Base-by-base conservation (phyloP, 768 basidiomycete species). In the Rhizopogon salebrosus region DNA sequence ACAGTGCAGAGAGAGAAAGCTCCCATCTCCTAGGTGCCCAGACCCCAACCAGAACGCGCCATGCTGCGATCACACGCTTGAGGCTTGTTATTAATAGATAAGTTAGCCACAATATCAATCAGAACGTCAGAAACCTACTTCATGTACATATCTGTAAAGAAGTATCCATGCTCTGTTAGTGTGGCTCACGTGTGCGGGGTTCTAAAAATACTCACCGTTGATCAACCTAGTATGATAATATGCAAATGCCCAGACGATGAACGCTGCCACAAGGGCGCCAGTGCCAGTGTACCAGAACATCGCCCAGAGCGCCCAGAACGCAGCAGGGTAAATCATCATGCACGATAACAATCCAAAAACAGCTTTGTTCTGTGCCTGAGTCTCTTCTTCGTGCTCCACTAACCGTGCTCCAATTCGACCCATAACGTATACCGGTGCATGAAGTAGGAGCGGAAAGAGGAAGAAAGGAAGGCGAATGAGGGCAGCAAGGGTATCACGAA, bases 361-460 rank as follows among this genome's bases (percentile, higher is more conserved):
- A 41, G 97, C 82, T 76, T 99, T 99, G 75, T 92, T 98, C 76
- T 98, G 95, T 40, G 95, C 97, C 68, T 92, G 87, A 10, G 92
- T 88, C 67, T 98, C 95, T 68, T 98, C 87, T 65, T 98, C 94
- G 55, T 92, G 83, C 62, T 88, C 79, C 34, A 80, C 84, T 35
- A 95, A 71, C 41, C 79, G 72, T 18, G 87, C 89, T 41, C 91
- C 92, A 48, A 86, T 62, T 27, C 84, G 77, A 11, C 83, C 87
- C 75, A 95, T 84, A 54, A 85, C 70, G 70, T 98, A 98, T 41
- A 89, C 84, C 3, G 97, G 97, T 11, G 84, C 68, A 53, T 93
- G 90, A 49, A 95, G 72, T 51, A 95, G 63, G 26, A 97, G 76
- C 1, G 95, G 95, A 43, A 97, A 68, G 52, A 92, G 63, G 74